Base-by-base conservation (phyloP, 2,329 filamentous ascomycete genomes). In the Trichoderma sp. region DNA sequence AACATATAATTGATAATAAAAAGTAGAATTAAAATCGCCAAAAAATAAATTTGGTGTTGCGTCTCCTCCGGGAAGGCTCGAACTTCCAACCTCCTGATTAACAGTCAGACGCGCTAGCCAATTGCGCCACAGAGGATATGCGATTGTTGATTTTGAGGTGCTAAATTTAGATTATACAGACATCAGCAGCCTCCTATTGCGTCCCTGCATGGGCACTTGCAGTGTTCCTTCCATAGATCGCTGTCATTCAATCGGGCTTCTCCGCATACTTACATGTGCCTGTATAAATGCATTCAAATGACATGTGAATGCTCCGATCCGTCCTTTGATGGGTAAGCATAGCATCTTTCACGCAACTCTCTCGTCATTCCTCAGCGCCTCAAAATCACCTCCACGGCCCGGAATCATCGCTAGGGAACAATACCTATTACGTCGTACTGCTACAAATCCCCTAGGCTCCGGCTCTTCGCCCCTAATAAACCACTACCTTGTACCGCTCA, bases 51-150 rank as follows among this genome's bases (percentile, higher is more conserved):
- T 36, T 8, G 13, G 6, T 23, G 17, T 30, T 53, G 47, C n/a
- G 26, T 71, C 71, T 73, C 71, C 71, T 67, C 71, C 68, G 65
- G 71, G 71, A 73, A 73, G 71, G 71, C 71, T 73, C 71, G 71
- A 73, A 73, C 71, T 73, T 73, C 71, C 71, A 73, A 73, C 71
- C 71, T 73, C 71, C 71, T 73, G 71, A 73, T 73, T 87, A 87
- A 87, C 85, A 87, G 85, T 87, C 85, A 84, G 82, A 87, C 86
- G 85, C 85, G 85, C 85, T 87, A 87, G 84, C 85, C 86, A 87
- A 85, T 78, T 83, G 81, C 74, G 82, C 81, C 80, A 89, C 85
- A 72, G 75, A 75, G 74, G 76, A 76, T 55, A 26, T 34, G 9
- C 53, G 26, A 8, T 63, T 26, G 13, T 55, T 65, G 58, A 36